Evolutionary conservation across 148 eudicot species (phyloP).

Genomic region (Arctostaphylos glauca): DNA sequence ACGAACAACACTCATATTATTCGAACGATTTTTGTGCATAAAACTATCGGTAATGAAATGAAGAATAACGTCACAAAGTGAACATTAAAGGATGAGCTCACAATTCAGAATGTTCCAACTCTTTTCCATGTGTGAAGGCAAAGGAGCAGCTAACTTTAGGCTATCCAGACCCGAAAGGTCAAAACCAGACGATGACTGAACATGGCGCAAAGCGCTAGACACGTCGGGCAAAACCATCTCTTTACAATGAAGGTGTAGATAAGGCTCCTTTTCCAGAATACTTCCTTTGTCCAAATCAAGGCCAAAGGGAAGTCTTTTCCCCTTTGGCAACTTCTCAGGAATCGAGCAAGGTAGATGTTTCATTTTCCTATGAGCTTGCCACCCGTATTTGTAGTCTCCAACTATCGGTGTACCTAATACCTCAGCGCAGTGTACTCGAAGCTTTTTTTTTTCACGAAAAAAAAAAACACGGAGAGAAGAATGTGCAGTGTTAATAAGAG

Average conservation of each 20-base stretch:
- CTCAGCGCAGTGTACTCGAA: constrained; percentile 96
- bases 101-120: constrained; percentile 60
- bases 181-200: constrained; percentile 27
- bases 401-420: constrained; percentile 92
- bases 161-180: constrained; percentile 46
- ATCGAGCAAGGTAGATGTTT: constrained; percentile 27
- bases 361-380: constrained; percentile 82
- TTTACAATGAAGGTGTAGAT: constrained; percentile 82
- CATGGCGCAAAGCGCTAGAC: constrained; percentile 42
- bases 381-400: constrained; percentile 95
- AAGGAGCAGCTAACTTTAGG: constrained; percentile 62
- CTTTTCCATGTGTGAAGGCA: constrained; percentile 88
- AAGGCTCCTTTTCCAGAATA: constrained; percentile 60
- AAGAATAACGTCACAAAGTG: background rate
- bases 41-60: too few species aligned
- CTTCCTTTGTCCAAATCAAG: constrained; percentile 60
- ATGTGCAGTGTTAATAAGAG: background rate
- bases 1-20: too few species aligned
- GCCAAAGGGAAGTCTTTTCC: constrained; percentile 26
- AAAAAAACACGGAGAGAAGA: constrained; percentile 13
- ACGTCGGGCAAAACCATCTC: constrained; percentile 73
- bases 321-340: constrained; percentile 17
- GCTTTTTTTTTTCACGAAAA: constrained; percentile 42
- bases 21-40: too few species aligned
- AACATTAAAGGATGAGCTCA: background rate